Percentiles rank a stretch among this genome's conserved stretches.
These are phyloP conservation scores for Geotrichum fermentans DNA, from an alignment of 1,139 yeast genomes.

Conservation along the genomic window DNA sequence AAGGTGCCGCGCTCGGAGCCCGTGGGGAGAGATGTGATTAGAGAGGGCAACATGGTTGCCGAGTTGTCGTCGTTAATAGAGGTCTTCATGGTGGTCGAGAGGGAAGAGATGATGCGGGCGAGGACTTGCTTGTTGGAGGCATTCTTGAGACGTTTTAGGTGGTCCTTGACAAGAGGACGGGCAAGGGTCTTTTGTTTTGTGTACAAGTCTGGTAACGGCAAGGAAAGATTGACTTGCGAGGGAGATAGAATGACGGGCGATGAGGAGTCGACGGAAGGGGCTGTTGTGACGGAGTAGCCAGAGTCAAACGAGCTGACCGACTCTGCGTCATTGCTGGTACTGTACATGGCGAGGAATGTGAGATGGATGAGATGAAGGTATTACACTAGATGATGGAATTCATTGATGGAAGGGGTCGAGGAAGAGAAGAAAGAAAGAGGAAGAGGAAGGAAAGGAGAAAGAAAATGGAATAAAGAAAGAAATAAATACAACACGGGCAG, in stretches of 20 bases:
- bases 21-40: constrained; percentile 63
- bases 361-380: no score
- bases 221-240: background rate
- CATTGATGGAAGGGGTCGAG: background rate
- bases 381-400: background rate
- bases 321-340: background rate
- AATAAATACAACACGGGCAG: background rate
- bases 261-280: background rate
- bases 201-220: background rate
- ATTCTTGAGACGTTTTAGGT: background rate
- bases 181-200: no score
- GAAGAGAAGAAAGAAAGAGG: background rate
- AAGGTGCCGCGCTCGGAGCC: constrained; percentile 73
- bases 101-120: constrained; percentile 22
- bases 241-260: background rate
- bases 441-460: background rate
- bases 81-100: constrained; percentile 20
- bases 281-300: background rate
- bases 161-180: no score
- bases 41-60: constrained; percentile 66
- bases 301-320: background rate
- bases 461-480: background rate
- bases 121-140: constrained; percentile 19
- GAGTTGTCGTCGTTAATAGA: constrained; percentile 18
- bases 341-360: background rate